These are phyloP conservation scores for Croton laevigatus DNA, from an alignment of 441 rosid species.

Conservation along the genomic window DNA sequence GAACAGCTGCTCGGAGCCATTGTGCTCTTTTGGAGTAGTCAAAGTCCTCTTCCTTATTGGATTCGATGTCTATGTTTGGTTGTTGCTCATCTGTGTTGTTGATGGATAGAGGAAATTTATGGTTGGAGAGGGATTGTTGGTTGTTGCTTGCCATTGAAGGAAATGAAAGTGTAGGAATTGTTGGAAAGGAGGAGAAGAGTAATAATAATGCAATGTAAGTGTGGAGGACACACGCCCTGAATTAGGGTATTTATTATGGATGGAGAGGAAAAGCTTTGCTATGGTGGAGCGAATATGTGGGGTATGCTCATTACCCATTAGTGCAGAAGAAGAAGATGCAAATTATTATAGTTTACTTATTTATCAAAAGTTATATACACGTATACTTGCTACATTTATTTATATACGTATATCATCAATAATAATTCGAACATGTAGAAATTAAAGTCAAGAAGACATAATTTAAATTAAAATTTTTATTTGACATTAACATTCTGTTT, in stretches of 20 bases:
- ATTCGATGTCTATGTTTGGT: slow-evolving; percentile 29
- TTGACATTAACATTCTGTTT: too few relatives aligned
- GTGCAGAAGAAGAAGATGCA: slow-evolving; percentile 4
- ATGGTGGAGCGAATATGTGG: slow-evolving; percentile 42
- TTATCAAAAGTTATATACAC: not conserved
- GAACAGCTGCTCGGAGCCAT: slow-evolving; percentile 88
- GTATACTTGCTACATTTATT: not conserved
- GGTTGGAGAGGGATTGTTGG: slow-evolving; percentile 28
- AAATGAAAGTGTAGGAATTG: not conserved
- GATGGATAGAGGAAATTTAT: slow-evolving; percentile 29
- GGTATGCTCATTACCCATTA: slow-evolving; percentile 29
- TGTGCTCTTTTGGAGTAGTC: slow-evolving; percentile 83
- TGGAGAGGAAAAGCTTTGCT: slow-evolving; percentile 20
- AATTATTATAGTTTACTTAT: not conserved
- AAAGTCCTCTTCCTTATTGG: slow-evolving; percentile 27
- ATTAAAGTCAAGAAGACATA: not conserved
- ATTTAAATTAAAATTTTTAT: too few relatives aligned
- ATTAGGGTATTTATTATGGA: slow-evolving; percentile 43
- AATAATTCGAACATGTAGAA: too few relatives aligned
- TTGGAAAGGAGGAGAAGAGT: slow-evolving; percentile 28
- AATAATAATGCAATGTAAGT: slow-evolving; percentile 26
- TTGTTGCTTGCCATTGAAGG: slow-evolving; percentile 36
- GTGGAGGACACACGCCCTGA: slow-evolving; percentile 64
- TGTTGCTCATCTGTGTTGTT: slow-evolving; percentile 34
- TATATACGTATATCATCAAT: not conserved